Evolutionary conservation across 208 protist species (phyloP).

Genomic region (Balamuthia mandrillaris): DNA sequence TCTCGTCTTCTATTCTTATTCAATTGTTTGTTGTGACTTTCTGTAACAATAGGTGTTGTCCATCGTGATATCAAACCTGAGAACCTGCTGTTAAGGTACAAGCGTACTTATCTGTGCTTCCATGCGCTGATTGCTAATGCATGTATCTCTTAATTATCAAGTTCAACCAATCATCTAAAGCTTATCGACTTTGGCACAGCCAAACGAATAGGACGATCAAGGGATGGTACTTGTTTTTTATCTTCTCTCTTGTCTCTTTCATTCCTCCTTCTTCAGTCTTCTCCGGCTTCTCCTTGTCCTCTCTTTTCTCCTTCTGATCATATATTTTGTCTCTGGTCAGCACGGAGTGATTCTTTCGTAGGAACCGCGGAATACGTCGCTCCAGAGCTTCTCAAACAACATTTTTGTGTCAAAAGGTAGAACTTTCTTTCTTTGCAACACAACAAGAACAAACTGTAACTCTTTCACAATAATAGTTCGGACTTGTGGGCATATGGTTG

Average conservation of each 20-base stretch:
- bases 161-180: slow-evolving; percentile 3
- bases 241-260: neutral
- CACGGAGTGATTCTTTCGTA: slow-evolving; percentile 51
- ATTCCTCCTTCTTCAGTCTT: too few species aligned
- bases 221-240: neutral
- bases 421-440: neutral
- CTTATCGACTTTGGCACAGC: slow-evolving; percentile 31
- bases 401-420: slow-evolving; percentile 42
- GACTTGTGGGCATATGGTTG: slow-evolving; percentile 68
- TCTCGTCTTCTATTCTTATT: neutral
- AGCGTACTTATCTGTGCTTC: neutral
- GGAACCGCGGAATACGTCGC: slow-evolving; percentile 67
- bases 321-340: neutral
- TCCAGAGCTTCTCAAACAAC: slow-evolving; percentile 59
- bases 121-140: neutral
- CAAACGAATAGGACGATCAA: neutral
- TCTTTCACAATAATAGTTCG: slow-evolving; percentile 7
- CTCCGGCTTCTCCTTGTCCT: too few species aligned
- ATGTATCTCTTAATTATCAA: neutral
- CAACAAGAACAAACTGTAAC: too few species aligned
- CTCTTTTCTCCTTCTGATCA: neutral
- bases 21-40: neutral
- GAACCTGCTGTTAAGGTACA: neutral
- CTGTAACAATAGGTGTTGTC: neutral
- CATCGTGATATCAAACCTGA: neutral